Percentiles rank a stretch among this genome's conserved stretches.
These are phyloP conservation scores for Eremochloa ophiuroides DNA, from an alignment of 176 grass and related monocot genomes.

Conservation along the genomic window DNA sequence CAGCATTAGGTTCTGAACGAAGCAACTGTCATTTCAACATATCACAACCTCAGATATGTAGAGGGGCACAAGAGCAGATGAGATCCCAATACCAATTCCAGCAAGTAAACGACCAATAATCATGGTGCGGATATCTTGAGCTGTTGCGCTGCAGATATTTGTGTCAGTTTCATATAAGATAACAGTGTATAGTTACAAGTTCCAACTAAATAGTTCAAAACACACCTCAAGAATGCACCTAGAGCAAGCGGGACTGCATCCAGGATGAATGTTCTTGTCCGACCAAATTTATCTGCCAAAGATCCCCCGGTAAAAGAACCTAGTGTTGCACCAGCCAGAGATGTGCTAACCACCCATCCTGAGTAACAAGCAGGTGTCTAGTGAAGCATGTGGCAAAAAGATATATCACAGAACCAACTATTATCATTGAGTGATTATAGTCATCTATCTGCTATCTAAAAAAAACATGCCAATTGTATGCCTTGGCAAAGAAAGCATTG, in stretches of 20 bases:
- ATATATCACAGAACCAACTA: conserved; percentile 1
- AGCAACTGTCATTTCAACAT: conserved; percentile 21
- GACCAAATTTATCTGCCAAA: conserved; percentile 95
- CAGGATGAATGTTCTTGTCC: conserved; percentile 89
- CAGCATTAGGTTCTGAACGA: conserved; percentile 16
- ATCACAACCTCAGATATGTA: conserved; percentile 94
- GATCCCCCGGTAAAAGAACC: conserved; percentile 92
- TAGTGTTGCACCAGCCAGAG: conserved; percentile 81
- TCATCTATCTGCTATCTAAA: not conserved
- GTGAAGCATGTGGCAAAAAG: conserved; percentile 25
- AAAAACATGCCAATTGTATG: not conserved
- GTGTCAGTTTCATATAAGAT: conserved; percentile 10
- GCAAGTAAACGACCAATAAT: conserved; percentile 90
- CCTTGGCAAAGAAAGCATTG: not conserved
- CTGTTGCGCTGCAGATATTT: conserved; percentile 62
- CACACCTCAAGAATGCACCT: conserved; percentile 87
- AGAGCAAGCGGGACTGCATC: conserved; percentile 81
- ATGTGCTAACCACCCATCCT: conserved; percentile 97
- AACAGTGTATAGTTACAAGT: not conserved
- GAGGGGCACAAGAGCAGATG: conserved; percentile 96
- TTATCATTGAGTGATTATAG: not conserved
- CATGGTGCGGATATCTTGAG: conserved; percentile 87
- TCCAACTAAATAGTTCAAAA: not conserved
- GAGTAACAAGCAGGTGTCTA: conserved; percentile 9
- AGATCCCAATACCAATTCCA: conserved; percentile 96